phyloP scores from a whole-genome alignment of 1,284 basidiomycete genomes.

The Apiotrichum veenhuisii region DNA sequence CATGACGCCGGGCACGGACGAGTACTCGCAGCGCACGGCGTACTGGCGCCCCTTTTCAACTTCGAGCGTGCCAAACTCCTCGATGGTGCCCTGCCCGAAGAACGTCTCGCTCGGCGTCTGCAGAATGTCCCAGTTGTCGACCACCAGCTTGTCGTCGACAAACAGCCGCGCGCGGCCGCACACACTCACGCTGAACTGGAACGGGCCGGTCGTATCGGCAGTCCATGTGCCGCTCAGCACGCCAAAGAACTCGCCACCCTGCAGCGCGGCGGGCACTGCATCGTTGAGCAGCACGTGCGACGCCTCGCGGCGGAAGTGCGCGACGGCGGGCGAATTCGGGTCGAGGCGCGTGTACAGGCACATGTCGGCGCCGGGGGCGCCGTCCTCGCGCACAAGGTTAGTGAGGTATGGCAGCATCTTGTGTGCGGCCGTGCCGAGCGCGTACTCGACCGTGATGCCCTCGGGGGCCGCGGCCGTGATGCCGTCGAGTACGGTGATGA shows the following conservation, averaged over 20 bases:
- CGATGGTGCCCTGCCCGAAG: conserved; percentile 27
- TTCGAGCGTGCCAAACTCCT: conserved; percentile 20
- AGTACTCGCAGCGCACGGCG: conserved; percentile 1
- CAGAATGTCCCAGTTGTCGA: conserved; percentile 62
- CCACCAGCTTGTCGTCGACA: conserved; percentile 59
- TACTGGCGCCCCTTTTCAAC: conserved; percentile 23
- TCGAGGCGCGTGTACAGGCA: conserved; percentile 22
- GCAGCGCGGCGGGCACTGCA: conserved; percentile 20
- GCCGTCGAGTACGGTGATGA: conserved; percentile 56
- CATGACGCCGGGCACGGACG: background rate
- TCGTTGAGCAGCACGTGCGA: conserved; percentile 31
- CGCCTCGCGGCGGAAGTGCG: conserved; percentile 16
- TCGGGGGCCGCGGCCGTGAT: conserved; percentile 51
- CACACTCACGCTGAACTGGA: conserved; percentile 30
- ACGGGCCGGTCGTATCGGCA: conserved; percentile 23
- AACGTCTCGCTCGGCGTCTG: conserved; percentile 14
- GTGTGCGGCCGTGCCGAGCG: conserved; percentile 29
- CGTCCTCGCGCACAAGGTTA: conserved; percentile 13
- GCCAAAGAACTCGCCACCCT: conserved; percentile 18
- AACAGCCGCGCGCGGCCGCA: conserved; percentile 52
- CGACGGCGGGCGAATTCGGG: conserved; percentile 12
- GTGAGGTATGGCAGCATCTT: conserved; percentile 28
- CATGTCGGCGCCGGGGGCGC: conserved; percentile 26
- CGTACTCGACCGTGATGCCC: conserved; percentile 50
- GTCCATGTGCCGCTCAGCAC: conserved; percentile 27